Base-by-base conservation (phyloP, 2,329 filamentous ascomycete genomes). In the Alternaria metachromatica region DNA sequence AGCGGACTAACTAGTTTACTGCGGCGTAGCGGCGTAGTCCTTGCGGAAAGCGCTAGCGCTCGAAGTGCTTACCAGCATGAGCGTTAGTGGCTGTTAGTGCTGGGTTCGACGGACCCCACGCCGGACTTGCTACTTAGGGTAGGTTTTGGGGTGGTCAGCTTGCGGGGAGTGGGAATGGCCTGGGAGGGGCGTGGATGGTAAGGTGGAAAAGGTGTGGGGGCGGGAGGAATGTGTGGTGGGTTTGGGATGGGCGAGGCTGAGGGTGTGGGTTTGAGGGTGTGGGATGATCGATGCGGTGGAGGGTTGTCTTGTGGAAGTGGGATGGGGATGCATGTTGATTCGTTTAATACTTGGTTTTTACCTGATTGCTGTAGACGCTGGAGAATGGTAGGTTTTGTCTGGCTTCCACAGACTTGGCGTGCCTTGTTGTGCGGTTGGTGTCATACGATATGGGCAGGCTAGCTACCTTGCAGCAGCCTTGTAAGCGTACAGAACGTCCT, bases 11-110 rank as follows among this genome's bases (percentile, higher is more conserved):
- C 37, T 41, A 41, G 37, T 41, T 18, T 41, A 23, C 49, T 53
- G 49, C 49, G 49, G 49, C 49, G 49, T 37, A 53, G 49, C 28
- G 49, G 49, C 49, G 49, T 37, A 25, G 49, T 20, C 49, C 37
- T 41, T 53, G 49, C 49, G 21, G n/a, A 53, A 21, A 41, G 37
- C 37, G 28, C 49, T 53, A 53, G 49, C 23, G 49, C 20, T 33
- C 23, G 49, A 53, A 53, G 28, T 53, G 49, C 49, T 53, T 53
- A 53, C 30, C 49, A 53, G 49, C 30, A 23, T 53, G 15, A 37
- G 37, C 49, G 49, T 53, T 53, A 53, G 49, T 53, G 49, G 49
- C 49, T 53, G 30, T 53, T 53, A 53, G 49, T 53, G 49, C 49
- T 53, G 30, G 28, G 49, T 53, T 53, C 49, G 21, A 53, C 49